Evolutionary conservation across 1,284 basidiomycete genomes (phyloP), one percentile per base, ranked within the genome.

Genomic region (Boletellus deceptivus): DNA sequence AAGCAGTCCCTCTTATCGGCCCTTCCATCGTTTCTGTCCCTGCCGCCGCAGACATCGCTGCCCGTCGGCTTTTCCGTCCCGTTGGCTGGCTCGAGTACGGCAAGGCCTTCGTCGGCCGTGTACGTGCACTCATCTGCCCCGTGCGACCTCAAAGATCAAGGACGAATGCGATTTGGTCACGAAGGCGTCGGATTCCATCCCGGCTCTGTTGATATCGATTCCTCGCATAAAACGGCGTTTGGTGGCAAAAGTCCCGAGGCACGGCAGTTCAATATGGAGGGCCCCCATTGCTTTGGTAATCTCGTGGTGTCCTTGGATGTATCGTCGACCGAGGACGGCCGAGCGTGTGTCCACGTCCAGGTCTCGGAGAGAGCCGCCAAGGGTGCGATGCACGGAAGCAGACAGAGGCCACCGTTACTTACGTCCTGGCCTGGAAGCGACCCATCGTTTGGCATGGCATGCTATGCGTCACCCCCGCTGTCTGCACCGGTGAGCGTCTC

Each of bases 301-400:
- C 70, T 89, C 48, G 81, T 86, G 58, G 83, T 90, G 62, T 85
- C 84, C 39, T 87, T 89, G 60, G 85, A 87, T 55, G 72, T 84
- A 36, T 75, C 73, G 34, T 72, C 82, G 35, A 73, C 77, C 41
- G 78, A 84, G 56, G 78, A 85, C 61, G 83, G 86, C 52, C 85
- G 81, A 69, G 84, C 88, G 58, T 83, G 83, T 52, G 85, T 89
- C 38, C 77, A 82, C 55, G 86, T 89, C 56, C 83, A 88, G 63
- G 72, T 74, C 11, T 77, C 83, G 29, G 72, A 80, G 62, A 70
- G 25, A 72, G 71, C 55, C 31, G 70, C 67, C 48, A 75, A 68
- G 49, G 57, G 55, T 48, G 59, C 61, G 50, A 53, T 59, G 62
- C 59, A 61, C 52, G 58, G 57, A 29, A 64, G 63, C 43, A 55